These are phyloP conservation scores for Scedosporium boydii DNA, from an alignment of 2,329 filamentous ascomycete genomes.

Conservation along the genomic window DNA sequence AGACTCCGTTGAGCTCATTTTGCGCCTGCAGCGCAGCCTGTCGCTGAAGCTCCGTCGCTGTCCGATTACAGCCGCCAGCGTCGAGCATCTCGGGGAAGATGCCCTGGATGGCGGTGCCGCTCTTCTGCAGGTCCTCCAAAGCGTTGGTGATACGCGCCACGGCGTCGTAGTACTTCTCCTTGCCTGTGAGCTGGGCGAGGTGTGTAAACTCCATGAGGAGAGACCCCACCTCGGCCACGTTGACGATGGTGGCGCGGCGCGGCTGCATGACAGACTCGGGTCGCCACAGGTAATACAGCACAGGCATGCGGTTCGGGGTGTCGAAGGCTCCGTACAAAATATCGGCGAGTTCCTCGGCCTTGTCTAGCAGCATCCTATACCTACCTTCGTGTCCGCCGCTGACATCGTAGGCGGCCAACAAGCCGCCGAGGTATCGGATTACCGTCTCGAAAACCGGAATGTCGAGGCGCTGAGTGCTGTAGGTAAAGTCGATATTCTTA, in stretches of 20 bases:
- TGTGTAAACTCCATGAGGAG: constrained; percentile 84
- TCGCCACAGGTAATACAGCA: constrained; percentile 71
- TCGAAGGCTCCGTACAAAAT: constrained; percentile 78
- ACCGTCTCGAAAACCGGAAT: constrained; percentile 92
- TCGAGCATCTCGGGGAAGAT: constrained; percentile 73
- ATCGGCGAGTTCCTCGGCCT: constrained; percentile 71
- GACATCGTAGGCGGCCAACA: constrained; percentile 80
- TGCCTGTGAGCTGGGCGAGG: constrained; percentile 72
- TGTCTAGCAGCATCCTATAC: constrained; percentile 62
- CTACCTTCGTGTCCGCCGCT: constrained; percentile 48
- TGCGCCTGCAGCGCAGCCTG: background rate
- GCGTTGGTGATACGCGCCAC: constrained; percentile 77
- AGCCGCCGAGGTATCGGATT: constrained; percentile 82
- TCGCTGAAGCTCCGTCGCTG: constrained; percentile 22
- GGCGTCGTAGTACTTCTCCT: constrained; percentile 82
- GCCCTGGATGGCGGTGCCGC: constrained; percentile 59
- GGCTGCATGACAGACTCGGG: constrained; percentile 54
- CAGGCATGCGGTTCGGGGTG: constrained; percentile 88
- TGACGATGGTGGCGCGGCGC: constrained; percentile 50
- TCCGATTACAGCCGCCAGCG: constrained; percentile 65
- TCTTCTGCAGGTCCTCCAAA: constrained; percentile 64
- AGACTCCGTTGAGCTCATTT: background rate
- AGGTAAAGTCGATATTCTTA: constrained; percentile 73
- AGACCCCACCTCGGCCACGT: constrained; percentile 65
- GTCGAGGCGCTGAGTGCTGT: constrained; percentile 45